Base-by-base conservation (phyloP, 441 rosid species). In the Pelargonium citronellum region DNA sequence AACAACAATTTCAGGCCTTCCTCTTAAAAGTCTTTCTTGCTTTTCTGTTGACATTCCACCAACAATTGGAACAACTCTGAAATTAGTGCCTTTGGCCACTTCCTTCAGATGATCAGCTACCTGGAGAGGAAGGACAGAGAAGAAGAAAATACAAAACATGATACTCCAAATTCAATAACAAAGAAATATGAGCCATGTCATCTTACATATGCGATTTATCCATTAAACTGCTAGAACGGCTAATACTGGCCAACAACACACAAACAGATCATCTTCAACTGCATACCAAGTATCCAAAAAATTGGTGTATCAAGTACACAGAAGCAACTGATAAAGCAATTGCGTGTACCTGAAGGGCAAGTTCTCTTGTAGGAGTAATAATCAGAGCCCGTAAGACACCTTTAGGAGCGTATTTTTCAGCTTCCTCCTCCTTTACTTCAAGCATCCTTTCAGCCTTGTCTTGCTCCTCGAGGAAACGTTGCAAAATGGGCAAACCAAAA, bases 351-450 rank as follows among this genome's bases (percentile, higher is more conserved):
- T 95, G 99, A 69, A 95, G 82, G 44, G 96, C 93, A 71, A 91
- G 97, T 77, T 95, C 99, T 76, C 99, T 89, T 1, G 98, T 92
- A 19, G 99, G 99, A 74, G 99, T 87, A 74, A 92, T 88, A 58
- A 95, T 84, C 13, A 95, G 92, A 71, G 97, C 98, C 37, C 99
- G 89, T 69, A 92, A 78, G 82, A 83, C 76, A 37, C 91, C 88
- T 72, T 77, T 82, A 51, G 96, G 86, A 69, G 90, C 87, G 84
- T 79, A 84, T 67, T 78, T 89, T 70, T 81, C 87, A n/a, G 83
- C 90, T 82, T 81, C 86, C 49, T 83, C 91, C 15, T 86, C 96
- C 67, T 81, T 85, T 46, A 75, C 73, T 58, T 81, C 89, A 65
- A 41, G 44, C 84, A 81, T 63, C 44, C 79, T 87, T 47, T 70